These are phyloP conservation scores for Termitomyces bulborhizus DNA, from an alignment of 768 basidiomycete species.

Conservation along the genomic window DNA sequence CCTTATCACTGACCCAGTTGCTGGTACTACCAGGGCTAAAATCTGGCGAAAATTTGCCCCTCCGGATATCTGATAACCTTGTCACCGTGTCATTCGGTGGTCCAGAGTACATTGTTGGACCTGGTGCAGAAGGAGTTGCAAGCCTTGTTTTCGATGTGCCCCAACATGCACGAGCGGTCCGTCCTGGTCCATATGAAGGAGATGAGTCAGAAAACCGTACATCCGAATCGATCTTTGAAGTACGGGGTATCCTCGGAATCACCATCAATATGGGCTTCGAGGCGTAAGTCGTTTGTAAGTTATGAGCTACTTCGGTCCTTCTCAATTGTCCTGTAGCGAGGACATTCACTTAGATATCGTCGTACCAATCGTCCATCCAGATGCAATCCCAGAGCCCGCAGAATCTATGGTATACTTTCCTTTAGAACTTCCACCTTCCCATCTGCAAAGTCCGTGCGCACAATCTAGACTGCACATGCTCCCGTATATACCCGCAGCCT, in stretches of 20 bases:
- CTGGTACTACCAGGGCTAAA: conserved; percentile 47
- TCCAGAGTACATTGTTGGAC: conserved; percentile 66
- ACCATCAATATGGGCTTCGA: conserved; percentile 67
- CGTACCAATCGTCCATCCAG: conserved; percentile 57
- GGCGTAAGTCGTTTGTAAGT: conserved; percentile 36
- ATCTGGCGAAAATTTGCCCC: conserved; percentile 33
- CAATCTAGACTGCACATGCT: conserved; percentile 31
- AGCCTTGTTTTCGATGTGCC: conserved; percentile 81
- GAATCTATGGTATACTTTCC: conserved; percentile 16
- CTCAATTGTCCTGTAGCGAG: conserved; percentile 41
- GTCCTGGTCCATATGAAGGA: conserved; percentile 56
- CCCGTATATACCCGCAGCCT: conserved; percentile 30
- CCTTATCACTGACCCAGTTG: conserved; percentile 52
- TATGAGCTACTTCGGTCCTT: neutral
- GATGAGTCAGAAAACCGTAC: conserved; percentile 28
- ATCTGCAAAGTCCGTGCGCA: conserved; percentile 24
- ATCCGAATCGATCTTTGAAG: conserved; percentile 60
- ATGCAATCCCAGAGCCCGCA: conserved; percentile 32
- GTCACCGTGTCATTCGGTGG: conserved; percentile 68
- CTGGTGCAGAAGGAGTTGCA: conserved; percentile 74
- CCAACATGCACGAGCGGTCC: conserved; percentile 52
- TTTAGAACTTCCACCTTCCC: conserved; percentile 15
- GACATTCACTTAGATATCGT: conserved; percentile 64
- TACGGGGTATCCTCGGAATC: conserved; percentile 56
- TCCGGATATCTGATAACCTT: conserved; percentile 64